These are phyloP conservation scores for Neoscytalidium dimidiatum DNA, from an alignment of 2,329 filamentous ascomycete species.

Conservation along the genomic window DNA sequence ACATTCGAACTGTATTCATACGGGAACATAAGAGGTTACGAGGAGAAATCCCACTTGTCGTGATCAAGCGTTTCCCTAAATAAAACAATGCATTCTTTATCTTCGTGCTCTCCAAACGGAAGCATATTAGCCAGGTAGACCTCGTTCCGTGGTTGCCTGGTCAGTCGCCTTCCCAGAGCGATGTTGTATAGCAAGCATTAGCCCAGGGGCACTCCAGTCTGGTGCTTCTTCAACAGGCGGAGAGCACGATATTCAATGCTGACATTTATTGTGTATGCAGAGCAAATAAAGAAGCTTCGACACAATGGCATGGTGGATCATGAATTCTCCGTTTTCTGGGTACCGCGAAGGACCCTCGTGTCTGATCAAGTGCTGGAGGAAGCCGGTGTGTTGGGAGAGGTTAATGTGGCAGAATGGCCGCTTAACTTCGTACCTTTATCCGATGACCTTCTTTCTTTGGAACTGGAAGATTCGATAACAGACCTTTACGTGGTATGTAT, in stretches of 20 bases:
- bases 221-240: background rate
- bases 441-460: slow-evolving; percentile 85
- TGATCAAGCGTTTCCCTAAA: slow-evolving; percentile 60
- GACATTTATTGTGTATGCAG: slow-evolving; percentile 58
- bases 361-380: slow-evolving; percentile 92
- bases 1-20: slow-evolving; percentile 27
- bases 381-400: slow-evolving; percentile 87
- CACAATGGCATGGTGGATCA: slow-evolving; percentile 86
- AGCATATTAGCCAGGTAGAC: slow-evolving; percentile 11
- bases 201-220: slow-evolving; percentile 8
- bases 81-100: slow-evolving; percentile 32
- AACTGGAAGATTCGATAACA: slow-evolving; percentile 81
- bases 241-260: slow-evolving; percentile 40
- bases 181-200: slow-evolving; percentile 3
- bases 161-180: slow-evolving; percentile 12
- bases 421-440: slow-evolving; percentile 91
- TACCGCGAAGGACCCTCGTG: slow-evolving; percentile 86
- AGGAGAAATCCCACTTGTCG: slow-evolving; percentile 56
- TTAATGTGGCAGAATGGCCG: slow-evolving; percentile 83
- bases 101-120: slow-evolving; percentile 9
- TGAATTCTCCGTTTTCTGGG: slow-evolving; percentile 97
- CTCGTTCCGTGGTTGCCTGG: background rate
- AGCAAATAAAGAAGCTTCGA: slow-evolving; percentile 87
- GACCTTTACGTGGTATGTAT: slow-evolving; percentile 77
- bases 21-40: slow-evolving; percentile 64